Conservation (phyloP, 164 flowering plant genomes). For the Magnolia changhungtana region DNA sequence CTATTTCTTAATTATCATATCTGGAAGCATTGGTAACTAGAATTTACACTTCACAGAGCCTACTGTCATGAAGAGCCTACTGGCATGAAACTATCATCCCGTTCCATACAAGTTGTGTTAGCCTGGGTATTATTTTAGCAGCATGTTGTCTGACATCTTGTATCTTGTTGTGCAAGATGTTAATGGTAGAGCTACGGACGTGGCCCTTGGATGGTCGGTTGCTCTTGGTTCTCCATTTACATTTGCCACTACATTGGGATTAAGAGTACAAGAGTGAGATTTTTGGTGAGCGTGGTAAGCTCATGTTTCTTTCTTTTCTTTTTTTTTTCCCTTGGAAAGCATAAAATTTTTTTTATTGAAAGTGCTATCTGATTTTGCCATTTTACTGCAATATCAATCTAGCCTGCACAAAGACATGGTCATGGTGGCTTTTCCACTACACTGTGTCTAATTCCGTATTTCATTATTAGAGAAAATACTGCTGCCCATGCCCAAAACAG, state of each 20-base stretch:
- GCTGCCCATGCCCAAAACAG: too few species aligned
- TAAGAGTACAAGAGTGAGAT: constrained; percentile 98
- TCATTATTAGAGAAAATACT: too few species aligned
- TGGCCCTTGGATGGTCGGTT: constrained; percentile 93
- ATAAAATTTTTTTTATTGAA: too few species aligned
- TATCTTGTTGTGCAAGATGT: constrained; percentile 54
- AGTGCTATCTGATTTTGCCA: too few species aligned
- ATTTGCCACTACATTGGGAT: constrained; percentile 92
- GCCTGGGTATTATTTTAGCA: not conserved
- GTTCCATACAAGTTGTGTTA: not conserved
- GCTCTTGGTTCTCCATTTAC: too few species aligned
- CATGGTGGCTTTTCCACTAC: too few species aligned
- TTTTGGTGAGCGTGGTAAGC: constrained; percentile 88
- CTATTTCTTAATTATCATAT: not conserved
- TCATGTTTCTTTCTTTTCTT: not conserved
- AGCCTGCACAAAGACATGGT: too few species aligned
- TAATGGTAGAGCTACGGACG: constrained; percentile 93
- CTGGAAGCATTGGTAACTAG: not conserved
- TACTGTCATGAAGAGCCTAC: too few species aligned
- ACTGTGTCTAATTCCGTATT: too few species aligned
- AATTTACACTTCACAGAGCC: too few species aligned
- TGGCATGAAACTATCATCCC: not conserved
- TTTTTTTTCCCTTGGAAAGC: not conserved
- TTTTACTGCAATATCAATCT: too few species aligned
- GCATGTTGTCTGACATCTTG: too few species aligned